Evolutionary conservation across 805 yeast genomes (phyloP), one percentile per base, ranked within the genome.

Genomic region (Wickerhamomyces bovis): DNA sequence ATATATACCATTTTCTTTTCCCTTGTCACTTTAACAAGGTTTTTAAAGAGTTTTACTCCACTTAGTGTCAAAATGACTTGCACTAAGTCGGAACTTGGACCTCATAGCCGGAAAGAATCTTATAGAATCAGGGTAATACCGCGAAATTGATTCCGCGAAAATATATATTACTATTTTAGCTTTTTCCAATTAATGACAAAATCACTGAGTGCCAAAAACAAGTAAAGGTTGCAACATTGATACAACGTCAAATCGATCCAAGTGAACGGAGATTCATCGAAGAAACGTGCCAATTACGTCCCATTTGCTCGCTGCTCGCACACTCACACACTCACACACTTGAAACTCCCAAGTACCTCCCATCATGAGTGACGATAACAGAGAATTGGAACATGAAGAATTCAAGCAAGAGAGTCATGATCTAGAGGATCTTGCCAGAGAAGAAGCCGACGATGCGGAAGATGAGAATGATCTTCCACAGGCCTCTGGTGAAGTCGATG

Each of bases 401-500:
- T 38, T 51, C 18, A 46, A 43, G 16, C 56, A 56, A 44, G 60
- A 56, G 42, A 44, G 44, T 15, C 60, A 53, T 36, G 62, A 58
- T 38, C 44, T 55, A 43, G 54, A 56, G 41, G 59, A 56, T 39
- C 43, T 38, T 9, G 43, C 42, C 33, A 53, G 59, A 33, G 63
- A 57, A 38, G 62, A 57, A 23, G 48, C 33, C 1, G 61, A 57
- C n/a, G 58, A 55, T 42, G 44, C 36, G 20, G 42, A 41, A 16
- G 60, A 56, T 13, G 57, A 56, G 36, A 68, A 60, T 3, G 71
- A 68, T 7, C 68, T 62, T 8, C 12, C 8, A 2, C 36, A 33
- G 36, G 20, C 18, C 6, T n/a, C 18, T n/a, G 72, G 69, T 0
- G 75, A 45, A 1, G 62, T 54, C 20, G 63, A 54, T 7, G 67